Evolutionary conservation across 345 rosid genomes (phyloP), one percentile per base, ranked within the genome.

Genomic region (Euphorbia peplus): DNA sequence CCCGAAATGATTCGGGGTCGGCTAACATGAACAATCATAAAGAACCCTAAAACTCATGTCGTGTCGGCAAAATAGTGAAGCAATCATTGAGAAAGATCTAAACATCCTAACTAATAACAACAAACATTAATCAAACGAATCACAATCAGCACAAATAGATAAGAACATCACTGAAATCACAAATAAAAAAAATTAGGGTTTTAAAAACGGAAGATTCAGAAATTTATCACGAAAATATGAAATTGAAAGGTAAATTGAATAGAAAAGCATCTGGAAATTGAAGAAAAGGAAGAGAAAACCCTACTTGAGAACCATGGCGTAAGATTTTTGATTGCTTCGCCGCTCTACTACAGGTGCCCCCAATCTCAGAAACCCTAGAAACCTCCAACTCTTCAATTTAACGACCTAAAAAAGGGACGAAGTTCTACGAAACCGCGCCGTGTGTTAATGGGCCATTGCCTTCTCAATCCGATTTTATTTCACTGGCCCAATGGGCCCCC

Each of bases 261-360:
- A 57, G 16, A 8, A 59, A 18, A 59, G 3, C n/a, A 18, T 0
- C 6, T n/a, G 11, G n/a, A 15, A 18, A 48, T 16, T 5, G 22
- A 22, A 14, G 5, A 28, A 18, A 16, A 28, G 25, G 61, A 4
- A 61, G 41, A 9, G 42, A n/a, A 24, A 15, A 22, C 70, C 9
- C 9, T 63, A 63, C 78, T 75, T 75, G 54, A 75, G 70, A 48
- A 75, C 70, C 78, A 75, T 75, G 46, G 19, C 55, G 39, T 25
- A 46, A 26, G 1, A 19, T 4, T 4, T 66, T 55, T 8, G 35
- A 25, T 62, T 53, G 28, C 19, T 24, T 53, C 64, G 64, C 72
- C 64, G 66, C 69, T 68, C 37, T 6, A n/a, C 52, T 42, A 51
- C 60, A 21, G 51, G 21, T 53, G 41, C 58, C 62, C 62, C 52